phyloP scores from a whole-genome alignment of 148 eudicot species.

The Rhododendron henanense region DNA sequence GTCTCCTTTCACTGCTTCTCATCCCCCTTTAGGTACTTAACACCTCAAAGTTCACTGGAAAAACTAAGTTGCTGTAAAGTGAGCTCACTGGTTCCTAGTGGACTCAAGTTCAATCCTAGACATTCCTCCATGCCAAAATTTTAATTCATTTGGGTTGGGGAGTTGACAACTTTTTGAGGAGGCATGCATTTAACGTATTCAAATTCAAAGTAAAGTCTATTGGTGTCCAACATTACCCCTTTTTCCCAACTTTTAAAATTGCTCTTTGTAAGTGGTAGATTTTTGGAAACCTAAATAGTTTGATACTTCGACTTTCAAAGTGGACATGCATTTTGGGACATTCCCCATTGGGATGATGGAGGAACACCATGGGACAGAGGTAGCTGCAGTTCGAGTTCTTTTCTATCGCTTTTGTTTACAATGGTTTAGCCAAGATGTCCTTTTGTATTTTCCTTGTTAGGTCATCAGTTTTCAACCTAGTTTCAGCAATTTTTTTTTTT shows the following conservation, averaged over 20 bases:
- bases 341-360: not conserved
- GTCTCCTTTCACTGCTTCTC: not conserved
- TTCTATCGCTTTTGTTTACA: not conserved
- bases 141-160: not conserved
- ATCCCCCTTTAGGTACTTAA: not conserved
- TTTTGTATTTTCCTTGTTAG: not conserved
- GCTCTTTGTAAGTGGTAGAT: not conserved
- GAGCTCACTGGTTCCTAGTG: not conserved
- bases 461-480: not conserved
- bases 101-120: not conserved
- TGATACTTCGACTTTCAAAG: not conserved
- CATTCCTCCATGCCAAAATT: not conserved
- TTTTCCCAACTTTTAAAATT: not conserved
- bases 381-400: not conserved
- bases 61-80: not conserved
- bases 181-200: not conserved
- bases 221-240: not conserved
- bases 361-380: not conserved
- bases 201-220: not conserved
- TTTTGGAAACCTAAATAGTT: not conserved
- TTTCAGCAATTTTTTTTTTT: not conserved
- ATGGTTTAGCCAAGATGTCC: not conserved
- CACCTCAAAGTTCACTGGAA: not conserved
- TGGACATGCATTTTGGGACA: not conserved
- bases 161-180: not conserved